Conservation (phyloP, 345 rosid genomes). For the Angophora floribunda region DNA sequence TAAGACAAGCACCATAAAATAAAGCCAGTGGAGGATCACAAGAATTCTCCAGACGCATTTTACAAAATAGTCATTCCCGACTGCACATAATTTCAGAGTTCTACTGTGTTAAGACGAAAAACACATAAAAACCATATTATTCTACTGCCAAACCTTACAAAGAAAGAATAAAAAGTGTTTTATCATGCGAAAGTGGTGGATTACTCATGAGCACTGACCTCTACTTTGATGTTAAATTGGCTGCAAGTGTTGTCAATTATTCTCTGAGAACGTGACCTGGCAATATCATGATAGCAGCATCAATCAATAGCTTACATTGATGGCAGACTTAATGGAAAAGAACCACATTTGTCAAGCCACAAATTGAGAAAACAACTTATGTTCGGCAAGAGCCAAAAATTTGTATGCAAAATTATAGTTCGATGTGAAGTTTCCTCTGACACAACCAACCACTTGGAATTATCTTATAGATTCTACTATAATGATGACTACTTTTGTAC, state of each 20-base stretch:
- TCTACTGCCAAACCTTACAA: not conserved
- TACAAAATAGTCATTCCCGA: not conserved
- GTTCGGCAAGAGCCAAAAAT: not conserved
- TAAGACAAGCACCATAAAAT: not conserved
- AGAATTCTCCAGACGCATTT: not conserved
- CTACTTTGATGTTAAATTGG: slow-evolving; percentile 56
- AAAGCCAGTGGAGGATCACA: not conserved
- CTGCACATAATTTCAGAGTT: not conserved
- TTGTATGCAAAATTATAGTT: not conserved
- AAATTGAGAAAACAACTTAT: not conserved
- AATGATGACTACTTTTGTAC: not conserved
- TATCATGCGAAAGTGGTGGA: not conserved
- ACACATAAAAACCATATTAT: not conserved
- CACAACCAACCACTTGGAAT: not conserved
- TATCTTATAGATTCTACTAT: not conserved
- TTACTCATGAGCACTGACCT: slow-evolving; percentile 25
- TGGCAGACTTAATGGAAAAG: not conserved
- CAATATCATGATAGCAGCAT: not conserved
- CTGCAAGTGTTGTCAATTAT: slow-evolving; percentile 53
- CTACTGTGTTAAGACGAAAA: not conserved
- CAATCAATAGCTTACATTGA: not conserved
- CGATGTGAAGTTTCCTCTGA: not conserved
- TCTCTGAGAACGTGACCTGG: slow-evolving; percentile 63
- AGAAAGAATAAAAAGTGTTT: not conserved
- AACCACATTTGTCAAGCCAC: not conserved